Evolutionary conservation across 768 basidiomycete species (phyloP).

Genomic region (Hypholoma fasciculare): DNA sequence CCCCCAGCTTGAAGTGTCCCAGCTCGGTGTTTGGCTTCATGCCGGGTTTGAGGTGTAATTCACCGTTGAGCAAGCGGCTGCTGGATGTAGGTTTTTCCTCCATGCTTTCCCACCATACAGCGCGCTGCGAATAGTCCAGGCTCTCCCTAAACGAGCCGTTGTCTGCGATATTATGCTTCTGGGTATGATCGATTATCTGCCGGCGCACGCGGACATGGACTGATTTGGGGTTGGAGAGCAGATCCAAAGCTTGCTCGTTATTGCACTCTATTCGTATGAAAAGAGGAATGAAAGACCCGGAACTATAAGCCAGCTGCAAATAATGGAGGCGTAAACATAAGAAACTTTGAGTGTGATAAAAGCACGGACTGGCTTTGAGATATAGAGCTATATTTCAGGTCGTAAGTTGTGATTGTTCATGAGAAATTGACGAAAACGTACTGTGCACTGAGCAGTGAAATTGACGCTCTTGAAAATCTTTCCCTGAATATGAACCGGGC

Average conservation of each 20-base stretch:
- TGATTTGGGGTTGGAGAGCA: slow-evolving; percentile 31
- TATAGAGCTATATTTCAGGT: slow-evolving; percentile 27
- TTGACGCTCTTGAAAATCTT: slow-evolving; percentile 20
- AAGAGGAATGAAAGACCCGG: slow-evolving; percentile 39
- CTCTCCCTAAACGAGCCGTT: slow-evolving; percentile 8
- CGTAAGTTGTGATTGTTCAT: background rate
- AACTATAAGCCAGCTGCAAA: slow-evolving; percentile 36
- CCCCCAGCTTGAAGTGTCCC: slow-evolving; percentile 36
- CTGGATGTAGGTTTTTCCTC: slow-evolving; percentile 22
- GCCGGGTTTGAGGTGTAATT: slow-evolving; percentile 33
- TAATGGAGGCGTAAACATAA: background rate
- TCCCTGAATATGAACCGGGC: too few relatives aligned
- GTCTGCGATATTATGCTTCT: slow-evolving; percentile 5
- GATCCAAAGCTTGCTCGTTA: slow-evolving; percentile 33
- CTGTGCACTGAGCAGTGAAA: slow-evolving; percentile 1
- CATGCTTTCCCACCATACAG: slow-evolving; percentile 13
- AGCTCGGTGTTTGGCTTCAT: slow-evolving; percentile 36
- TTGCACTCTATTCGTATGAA: slow-evolving; percentile 28
- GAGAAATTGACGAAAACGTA: background rate
- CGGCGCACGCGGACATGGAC: slow-evolving; percentile 26
- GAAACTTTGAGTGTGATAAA: background rate
- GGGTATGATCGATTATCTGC: slow-evolving; percentile 5
- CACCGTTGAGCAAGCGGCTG: slow-evolving; percentile 30
- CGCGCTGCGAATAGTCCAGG: slow-evolving; percentile 16
- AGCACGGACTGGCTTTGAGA: slow-evolving; percentile 37